Evolutionary conservation across 805 yeast genomes (phyloP).

Genomic region (Candida glaebosa): DNA sequence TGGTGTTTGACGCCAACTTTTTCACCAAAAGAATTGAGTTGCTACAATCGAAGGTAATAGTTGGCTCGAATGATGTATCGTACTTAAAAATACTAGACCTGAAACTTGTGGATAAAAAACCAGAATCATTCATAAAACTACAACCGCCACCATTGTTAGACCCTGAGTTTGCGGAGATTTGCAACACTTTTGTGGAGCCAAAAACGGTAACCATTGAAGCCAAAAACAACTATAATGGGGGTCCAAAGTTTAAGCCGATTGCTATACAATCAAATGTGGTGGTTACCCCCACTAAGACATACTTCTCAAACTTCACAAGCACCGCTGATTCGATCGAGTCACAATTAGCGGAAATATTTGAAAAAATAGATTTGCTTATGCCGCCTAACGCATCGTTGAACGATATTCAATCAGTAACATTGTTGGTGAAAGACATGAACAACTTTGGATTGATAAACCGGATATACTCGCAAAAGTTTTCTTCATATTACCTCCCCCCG

Average conservation of each 20-base stretch:
- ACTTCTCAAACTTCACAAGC: slow-evolving; percentile 28
- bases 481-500: slow-evolving; percentile 67
- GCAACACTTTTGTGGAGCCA: slow-evolving; percentile 11
- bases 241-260: background rate
- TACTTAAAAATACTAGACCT: slow-evolving; percentile 45
- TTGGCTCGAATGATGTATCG: slow-evolving; percentile 61
- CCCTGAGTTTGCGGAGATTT: slow-evolving; percentile 36
- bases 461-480: slow-evolving; percentile 56
- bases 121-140: slow-evolving; percentile 11
- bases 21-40: slow-evolving; percentile 55
- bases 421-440: slow-evolving; percentile 62
- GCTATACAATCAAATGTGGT: slow-evolving; percentile 2
- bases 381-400: slow-evolving; percentile 29
- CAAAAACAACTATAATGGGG: background rate
- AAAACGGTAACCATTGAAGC: background rate
- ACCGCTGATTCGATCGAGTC: slow-evolving; percentile 15
- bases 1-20: slow-evolving; percentile 88
- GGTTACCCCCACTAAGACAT: slow-evolving; percentile 17
- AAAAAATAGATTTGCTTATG: slow-evolving; percentile 36
- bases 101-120: slow-evolving; percentile 46
- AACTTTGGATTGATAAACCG: slow-evolving; percentile 60
- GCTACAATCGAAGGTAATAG: slow-evolving; percentile 33
- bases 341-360: slow-evolving; percentile 52
- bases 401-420: slow-evolving; percentile 56
- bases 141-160: slow-evolving; percentile 38